A percentile compares a stretch with the other conserved stretches of the same genome.
Evolutionary conservation across 2,329 filamentous ascomycete genomes (phyloP).

Genomic region (Pseudogymnoascus sp.): DNA sequence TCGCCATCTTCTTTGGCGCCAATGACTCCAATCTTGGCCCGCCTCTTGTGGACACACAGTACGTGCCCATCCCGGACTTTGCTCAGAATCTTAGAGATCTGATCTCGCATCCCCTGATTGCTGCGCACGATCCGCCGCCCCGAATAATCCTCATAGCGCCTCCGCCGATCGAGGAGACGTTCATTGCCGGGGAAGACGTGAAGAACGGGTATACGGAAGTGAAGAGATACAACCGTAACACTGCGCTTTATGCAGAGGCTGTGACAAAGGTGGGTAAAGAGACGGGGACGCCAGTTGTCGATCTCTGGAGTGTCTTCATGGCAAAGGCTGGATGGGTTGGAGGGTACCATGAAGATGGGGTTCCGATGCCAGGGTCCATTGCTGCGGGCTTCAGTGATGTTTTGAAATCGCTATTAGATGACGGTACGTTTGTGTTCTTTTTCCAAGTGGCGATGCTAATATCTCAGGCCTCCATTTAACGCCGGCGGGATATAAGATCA

Average conservation of each 20-base stretch:
- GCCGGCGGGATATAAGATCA: slow-evolving; percentile 24
- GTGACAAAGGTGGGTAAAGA: slow-evolving; percentile 46
- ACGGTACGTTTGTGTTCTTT: slow-evolving; percentile 13
- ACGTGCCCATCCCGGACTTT: slow-evolving; percentile 67
- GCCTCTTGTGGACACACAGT: slow-evolving; percentile 54
- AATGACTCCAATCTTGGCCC: slow-evolving; percentile 70
- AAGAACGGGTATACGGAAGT: slow-evolving; percentile 31
- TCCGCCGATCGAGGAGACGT: slow-evolving; percentile 75
- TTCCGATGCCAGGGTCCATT: slow-evolving; percentile 13
- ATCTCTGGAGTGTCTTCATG: slow-evolving; percentile 76
- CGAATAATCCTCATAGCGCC: slow-evolving; percentile 68
- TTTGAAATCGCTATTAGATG: slow-evolving; percentile 15
- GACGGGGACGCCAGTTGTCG: slow-evolving; percentile 51
- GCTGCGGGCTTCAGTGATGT: slow-evolving; percentile 15
- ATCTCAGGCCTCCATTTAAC: slow-evolving; percentile 24
- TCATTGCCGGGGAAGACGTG: slow-evolving; percentile 33
- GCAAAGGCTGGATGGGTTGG: slow-evolving; percentile 40
- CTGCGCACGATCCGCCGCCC: slow-evolving; percentile 55
- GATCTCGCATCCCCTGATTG: slow-evolving; percentile 60
- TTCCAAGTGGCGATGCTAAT: background rate
- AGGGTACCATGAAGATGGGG: slow-evolving; percentile 9
- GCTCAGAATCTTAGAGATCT: slow-evolving; percentile 63
- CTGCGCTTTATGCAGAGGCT: slow-evolving; percentile 51
- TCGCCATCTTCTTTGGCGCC: slow-evolving; percentile 67
- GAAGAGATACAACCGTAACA: slow-evolving; percentile 27